A percentile compares a stretch with the other conserved stretches of the same genome.
Evolutionary conservation across 2,329 filamentous ascomycete genomes (phyloP).

Genomic region (Colletotrichum lini): DNA sequence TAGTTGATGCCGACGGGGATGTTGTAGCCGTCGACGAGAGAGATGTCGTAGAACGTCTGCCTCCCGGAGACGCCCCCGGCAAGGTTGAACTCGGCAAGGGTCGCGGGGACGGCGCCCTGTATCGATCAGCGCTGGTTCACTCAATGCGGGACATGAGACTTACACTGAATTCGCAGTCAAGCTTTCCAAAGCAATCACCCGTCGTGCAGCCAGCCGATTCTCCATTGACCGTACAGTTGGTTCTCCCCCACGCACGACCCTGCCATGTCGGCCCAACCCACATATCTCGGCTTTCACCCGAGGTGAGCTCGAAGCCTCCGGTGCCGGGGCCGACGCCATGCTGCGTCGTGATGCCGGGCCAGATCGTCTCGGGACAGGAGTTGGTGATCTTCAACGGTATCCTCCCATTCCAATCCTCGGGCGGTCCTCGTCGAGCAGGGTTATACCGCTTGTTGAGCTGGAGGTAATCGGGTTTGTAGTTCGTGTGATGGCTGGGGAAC

Average conservation of each 20-base stretch:
- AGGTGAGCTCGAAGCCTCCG: conserved; percentile 77
- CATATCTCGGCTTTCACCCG: conserved; percentile 71
- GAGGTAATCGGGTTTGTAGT: conserved; percentile 45
- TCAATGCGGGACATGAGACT: conserved; percentile 49
- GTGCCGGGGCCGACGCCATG: conserved; percentile 76
- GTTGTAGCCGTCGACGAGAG: conserved; percentile 88
- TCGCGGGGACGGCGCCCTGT: conserved; percentile 80
- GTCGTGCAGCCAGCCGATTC: conserved; percentile 79
- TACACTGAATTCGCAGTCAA: conserved; percentile 80
- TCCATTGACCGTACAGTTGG: conserved; percentile 83
- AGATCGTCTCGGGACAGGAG: conserved; percentile 78
- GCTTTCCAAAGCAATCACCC: conserved; percentile 80
- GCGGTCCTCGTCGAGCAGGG: conserved; percentile 50
- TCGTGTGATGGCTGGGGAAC: conserved; percentile 28
- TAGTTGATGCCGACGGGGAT: conserved; percentile 77
- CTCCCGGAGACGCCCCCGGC: conserved; percentile 71
- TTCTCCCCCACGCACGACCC: conserved; percentile 86
- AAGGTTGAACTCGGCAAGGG: conserved; percentile 85
- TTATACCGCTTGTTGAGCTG: conserved; percentile 45
- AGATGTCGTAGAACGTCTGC: conserved; percentile 88
- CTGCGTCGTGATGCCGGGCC: conserved; percentile 83
- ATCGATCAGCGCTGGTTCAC: conserved; percentile 1
- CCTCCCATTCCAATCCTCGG: conserved; percentile 53
- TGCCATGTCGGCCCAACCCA: conserved; percentile 83
- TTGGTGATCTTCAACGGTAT: conserved; percentile 80